Base-by-base conservation (phyloP, 2,329 filamentous ascomycete genomes). In the Pseudogymnoascus sp. region DNA sequence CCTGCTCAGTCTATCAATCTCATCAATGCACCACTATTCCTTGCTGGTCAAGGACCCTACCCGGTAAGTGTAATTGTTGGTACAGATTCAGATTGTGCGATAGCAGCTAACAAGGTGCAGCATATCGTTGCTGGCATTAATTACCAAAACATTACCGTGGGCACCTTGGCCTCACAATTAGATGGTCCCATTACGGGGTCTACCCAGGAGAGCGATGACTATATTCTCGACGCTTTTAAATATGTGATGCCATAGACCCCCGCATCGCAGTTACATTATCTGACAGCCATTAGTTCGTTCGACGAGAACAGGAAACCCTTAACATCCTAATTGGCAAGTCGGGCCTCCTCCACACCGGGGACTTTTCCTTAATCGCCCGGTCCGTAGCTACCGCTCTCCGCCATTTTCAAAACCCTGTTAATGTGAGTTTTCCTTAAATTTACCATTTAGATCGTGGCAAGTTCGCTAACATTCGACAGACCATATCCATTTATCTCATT, bases 251-350 rank as follows among this genome's bases (percentile, higher is more conserved):
- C 35, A n/a, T n/a, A 2, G 5, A 38, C 7, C 15, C 35, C 35
- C 3, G 15, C 35, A 38, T 38, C 15, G 15, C n/a, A 38, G 15
- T 13, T 38, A 23, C 13, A 21, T 47, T 21, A 42, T 7, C 42
- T 44, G 59, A 19, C 15, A 23, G 8, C 23, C 15, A 17, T 53
- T 50, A 71, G 63, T 75, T 76, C 19, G 71, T 72, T 19, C 9
- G 59, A 5, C 68, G 73, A 7, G 73, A 76, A 35, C 71, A 75
- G 65, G 59, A n/a, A 0, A 67, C 75, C 8, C 68, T 76, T 13
- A 73, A 74, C 31, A 74, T 74, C 31, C 64, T 76, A 3, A 76
- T 75, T 62, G 72, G 71, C 60, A 76, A 76, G 66, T 67, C 73
- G 17, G 72, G 72, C 2, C 53, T 76, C 4, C 65, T 75, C 53